Evolutionary conservation across 306 rosid genomes (phyloP), one percentile per base, ranked within the genome.

Genomic region (Cucurbita moschata): DNA sequence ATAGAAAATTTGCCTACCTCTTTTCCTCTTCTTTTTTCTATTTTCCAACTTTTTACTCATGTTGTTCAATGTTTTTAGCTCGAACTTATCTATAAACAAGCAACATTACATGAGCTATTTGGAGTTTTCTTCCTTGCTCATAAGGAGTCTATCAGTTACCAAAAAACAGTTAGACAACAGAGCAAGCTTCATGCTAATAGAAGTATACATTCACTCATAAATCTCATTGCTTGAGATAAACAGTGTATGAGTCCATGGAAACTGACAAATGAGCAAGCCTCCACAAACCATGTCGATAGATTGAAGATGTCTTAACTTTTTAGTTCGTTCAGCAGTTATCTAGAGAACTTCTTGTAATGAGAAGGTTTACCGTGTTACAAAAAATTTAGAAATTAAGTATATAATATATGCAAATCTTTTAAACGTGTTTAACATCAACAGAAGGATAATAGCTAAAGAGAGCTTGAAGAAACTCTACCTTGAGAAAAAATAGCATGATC

Each of bases 401-500:
- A 43, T 35, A 49, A 26, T 2, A 30, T 69, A 38, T 26, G 50
- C 35, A 39, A 52, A 71, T 19, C 35, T 15, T 66, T 52, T 15
- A 52, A 35, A 71, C 6, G 38, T 53, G 47, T 54, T 72, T 38
- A 52, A 72, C 19, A 73, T 52, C 11, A 55, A 16, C n/a, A 55
- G 15, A 54, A 53, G 19, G 52, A 55, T 55, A 54, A 50, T 13
- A 30, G 47, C 46, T 51, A 18, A 38, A 40, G 60, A 40, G 57
- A 40, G 54, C 57, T 43, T 52, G 59, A n/a, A 43, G 59, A 73
- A 12, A 67, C 64, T 53, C 44, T 92, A 92, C 96, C 92, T 57
- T 56, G 53, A 46, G 81, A 77, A 63, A 90, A 88, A 76, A 90
- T 81, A 62, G 98, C 88, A 86, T 88, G 94, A 81, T 93, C 98